phyloP scores from a whole-genome alignment of 805 yeast genomes.

The Schwanniomyces vanrijiae region DNA sequence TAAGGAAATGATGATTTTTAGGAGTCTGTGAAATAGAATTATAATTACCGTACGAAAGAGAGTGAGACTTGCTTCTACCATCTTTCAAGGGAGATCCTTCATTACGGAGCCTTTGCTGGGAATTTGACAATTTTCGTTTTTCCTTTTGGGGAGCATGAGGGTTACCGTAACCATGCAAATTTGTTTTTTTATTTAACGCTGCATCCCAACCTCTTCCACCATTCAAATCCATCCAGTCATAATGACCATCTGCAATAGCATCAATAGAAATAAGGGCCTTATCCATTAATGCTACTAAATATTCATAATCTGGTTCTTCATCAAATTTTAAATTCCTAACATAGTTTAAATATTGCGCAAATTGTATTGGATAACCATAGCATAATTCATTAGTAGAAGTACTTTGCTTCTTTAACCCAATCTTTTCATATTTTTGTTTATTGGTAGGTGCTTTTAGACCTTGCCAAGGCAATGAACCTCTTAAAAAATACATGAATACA shows the following conservation, averaged over 20 bases:
- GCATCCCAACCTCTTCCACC: constrained; percentile 97
- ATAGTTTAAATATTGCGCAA: constrained; percentile 85
- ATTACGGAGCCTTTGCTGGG: constrained; percentile 4
- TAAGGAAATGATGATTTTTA: constrained; percentile 15
- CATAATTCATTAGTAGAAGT: constrained; percentile 86
- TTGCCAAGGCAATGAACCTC: constrained; percentile 98
- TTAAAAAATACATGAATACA: constrained; percentile 89
- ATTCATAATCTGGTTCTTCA: constrained; percentile 92
- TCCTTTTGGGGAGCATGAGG: constrained; percentile 65
- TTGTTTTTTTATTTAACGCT: constrained; percentile 84
- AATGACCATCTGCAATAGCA: constrained; percentile 73
- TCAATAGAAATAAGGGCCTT: constrained; percentile 73
- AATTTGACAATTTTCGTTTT: constrained; percentile 6
- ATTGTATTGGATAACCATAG: constrained; percentile 86
- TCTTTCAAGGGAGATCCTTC: constrained; percentile 1
- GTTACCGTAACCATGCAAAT: constrained; percentile 93
- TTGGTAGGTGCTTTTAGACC: constrained; percentile 97
- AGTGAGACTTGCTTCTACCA: constrained; percentile 13
- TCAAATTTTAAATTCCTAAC: constrained; percentile 91
- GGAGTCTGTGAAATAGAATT: constrained; percentile 19
- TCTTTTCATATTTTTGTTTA: constrained; percentile 95
- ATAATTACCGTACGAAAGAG: constrained; percentile 16
- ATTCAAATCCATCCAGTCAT: constrained; percentile 97
- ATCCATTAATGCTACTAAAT: constrained; percentile 73
- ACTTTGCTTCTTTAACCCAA: constrained; percentile 92